A percentile compares a stretch with the other conserved stretches of the same genome.
Evolutionary conservation across 1,284 basidiomycete genomes (phyloP).

Genomic region (Mycena sp.): DNA sequence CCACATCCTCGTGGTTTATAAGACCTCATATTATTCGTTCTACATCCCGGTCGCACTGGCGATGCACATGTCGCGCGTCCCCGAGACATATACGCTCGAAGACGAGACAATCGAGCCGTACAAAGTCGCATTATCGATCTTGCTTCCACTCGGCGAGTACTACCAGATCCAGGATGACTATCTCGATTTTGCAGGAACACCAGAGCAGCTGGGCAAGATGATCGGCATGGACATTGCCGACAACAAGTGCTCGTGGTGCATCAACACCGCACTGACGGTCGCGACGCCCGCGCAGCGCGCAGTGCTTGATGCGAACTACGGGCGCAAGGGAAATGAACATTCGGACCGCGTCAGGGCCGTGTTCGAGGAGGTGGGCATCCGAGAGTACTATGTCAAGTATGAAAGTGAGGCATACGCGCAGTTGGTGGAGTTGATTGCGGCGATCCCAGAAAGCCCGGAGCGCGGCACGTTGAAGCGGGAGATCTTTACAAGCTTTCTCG

Average conservation of each 20-base stretch:
- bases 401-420: no score
- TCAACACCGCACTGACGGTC: no score
- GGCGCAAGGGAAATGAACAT: constrained; percentile 72
- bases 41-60: constrained; percentile 98
- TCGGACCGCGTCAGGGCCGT: constrained; percentile 79
- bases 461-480: no score
- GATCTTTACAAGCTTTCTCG: no score
- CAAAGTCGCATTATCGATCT: constrained; percentile 83
- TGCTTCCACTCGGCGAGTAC: constrained; percentile 95
- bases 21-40: constrained; percentile 99
- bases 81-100: constrained; percentile 40
- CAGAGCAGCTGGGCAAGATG: constrained; percentile 96
- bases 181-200: constrained; percentile 91
- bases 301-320: constrained; percentile 86
- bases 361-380: no score
- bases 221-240: constrained; percentile 98
- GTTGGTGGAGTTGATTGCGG: no score
- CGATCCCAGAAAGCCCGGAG: no score
- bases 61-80: constrained; percentile 82
- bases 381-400: no score
- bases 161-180: constrained; percentile 99
- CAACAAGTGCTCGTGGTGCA: constrained; percentile 98
- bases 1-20: constrained; percentile 95
- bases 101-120: constrained; percentile 63
- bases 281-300: constrained; percentile 65